These are phyloP conservation scores for Ephemerocybe angulata DNA, from an alignment of 768 basidiomycete genomes.

Conservation along the genomic window DNA sequence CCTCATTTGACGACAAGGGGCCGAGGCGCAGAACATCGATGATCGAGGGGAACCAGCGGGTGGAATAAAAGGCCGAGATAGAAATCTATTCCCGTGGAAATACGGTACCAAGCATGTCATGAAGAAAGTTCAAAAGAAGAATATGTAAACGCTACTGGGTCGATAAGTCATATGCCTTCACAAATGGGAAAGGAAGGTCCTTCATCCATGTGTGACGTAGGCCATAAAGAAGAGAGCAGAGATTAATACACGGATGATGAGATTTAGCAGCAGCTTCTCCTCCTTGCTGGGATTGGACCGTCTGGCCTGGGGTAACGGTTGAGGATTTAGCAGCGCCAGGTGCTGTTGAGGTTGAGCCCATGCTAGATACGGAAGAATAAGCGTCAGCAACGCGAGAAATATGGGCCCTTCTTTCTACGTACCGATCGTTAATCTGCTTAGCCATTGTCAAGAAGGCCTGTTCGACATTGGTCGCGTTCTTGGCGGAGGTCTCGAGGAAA, in stretches of 20 bases:
- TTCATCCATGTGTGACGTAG: no score
- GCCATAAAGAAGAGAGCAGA: no score
- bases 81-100: conserved; percentile 11
- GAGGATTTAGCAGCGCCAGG: conserved; percentile 76
- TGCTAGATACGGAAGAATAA: no score
- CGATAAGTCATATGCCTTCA: no score
- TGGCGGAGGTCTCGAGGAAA: conserved; percentile 98
- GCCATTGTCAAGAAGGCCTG: conserved; percentile 99
- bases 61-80: background rate
- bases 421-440: conserved; percentile 93
- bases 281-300: conserved; percentile 69
- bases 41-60: background rate
- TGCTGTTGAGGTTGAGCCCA: conserved; percentile 79
- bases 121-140: background rate
- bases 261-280: conserved; percentile 83
- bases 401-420: no score
- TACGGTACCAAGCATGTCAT: conserved; percentile 4
- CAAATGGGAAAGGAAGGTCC: no score
- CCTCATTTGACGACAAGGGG: no score
- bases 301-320: conserved; percentile 81
- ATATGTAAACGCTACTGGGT: background rate
- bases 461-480: conserved; percentile 98
- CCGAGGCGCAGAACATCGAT: no score
- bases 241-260: no score
- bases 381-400: no score